phyloP scores from a whole-genome alignment of 495 filamentous ascomycete species.

The Penicillium egyptiacum region DNA sequence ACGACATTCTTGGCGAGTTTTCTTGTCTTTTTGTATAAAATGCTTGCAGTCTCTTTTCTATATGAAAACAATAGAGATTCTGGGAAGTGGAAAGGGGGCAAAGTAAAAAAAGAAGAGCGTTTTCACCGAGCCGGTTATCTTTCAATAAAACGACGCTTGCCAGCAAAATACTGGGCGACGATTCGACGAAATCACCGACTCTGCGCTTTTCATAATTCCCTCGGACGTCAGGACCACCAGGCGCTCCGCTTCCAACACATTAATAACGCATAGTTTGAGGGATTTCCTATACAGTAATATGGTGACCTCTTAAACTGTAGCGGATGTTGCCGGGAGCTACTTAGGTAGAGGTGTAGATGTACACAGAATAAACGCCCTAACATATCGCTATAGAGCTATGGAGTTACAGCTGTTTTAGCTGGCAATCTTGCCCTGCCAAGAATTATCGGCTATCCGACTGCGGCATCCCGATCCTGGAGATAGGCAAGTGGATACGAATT shows the following conservation, averaged over 20 bases:
- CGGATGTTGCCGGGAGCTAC: background rate
- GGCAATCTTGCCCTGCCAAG: background rate
- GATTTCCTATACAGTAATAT: background rate
- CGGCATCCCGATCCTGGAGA: constrained; percentile 10
- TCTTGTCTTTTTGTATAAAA: background rate
- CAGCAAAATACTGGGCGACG: constrained; percentile 17
- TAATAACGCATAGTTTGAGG: background rate
- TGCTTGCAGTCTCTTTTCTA: background rate
- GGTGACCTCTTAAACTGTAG: background rate
- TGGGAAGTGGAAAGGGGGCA: constrained; percentile 2
- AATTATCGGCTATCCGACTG: constrained; percentile 1
- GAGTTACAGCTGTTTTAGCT: background rate
- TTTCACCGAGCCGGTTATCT: background rate
- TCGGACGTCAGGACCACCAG: constrained; percentile 1
- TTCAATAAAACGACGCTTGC: background rate
- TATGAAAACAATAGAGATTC: background rate
- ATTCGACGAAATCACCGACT: constrained; percentile 32
- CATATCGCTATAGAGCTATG: background rate
- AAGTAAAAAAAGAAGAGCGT: background rate
- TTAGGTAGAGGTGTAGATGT: background rate
- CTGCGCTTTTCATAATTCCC: background rate
- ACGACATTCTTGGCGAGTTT: constrained; percentile 44
- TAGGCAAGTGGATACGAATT: background rate
- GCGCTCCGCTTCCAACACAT: background rate
- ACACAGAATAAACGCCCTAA: background rate